phyloP scores from a whole-genome alignment of 2,329 filamentous ascomycete genomes.

The Cercospora sesami region DNA sequence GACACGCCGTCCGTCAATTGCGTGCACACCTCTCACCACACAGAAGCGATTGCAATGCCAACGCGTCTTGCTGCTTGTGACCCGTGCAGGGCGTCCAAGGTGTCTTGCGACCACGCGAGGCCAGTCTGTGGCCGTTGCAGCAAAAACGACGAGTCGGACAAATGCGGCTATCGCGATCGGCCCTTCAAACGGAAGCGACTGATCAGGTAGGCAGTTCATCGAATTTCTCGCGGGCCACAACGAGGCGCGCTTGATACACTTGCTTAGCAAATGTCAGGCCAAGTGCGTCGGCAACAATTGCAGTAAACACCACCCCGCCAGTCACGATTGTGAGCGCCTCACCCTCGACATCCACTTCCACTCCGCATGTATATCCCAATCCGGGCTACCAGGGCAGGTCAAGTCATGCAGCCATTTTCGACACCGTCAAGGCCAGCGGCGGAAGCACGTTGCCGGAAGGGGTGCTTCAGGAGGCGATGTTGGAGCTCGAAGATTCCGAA shows the following conservation, averaged over 20 bases:
- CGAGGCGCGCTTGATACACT: background rate
- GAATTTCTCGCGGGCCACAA: background rate
- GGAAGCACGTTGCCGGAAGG: slow-evolving; percentile 4
- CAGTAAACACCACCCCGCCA: slow-evolving; percentile 11
- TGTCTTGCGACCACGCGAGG: slow-evolving; percentile 35
- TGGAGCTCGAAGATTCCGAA: slow-evolving; percentile 25
- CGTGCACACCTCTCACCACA: background rate
- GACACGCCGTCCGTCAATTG: background rate
- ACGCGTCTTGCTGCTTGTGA: slow-evolving; percentile 34
- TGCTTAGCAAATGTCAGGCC: background rate
- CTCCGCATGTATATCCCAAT: slow-evolving; percentile 37
- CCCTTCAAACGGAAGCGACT: slow-evolving; percentile 33
- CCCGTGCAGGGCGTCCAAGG: slow-evolving; percentile 35
- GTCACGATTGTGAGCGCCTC: slow-evolving; percentile 14
- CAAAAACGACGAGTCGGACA: slow-evolving; percentile 24
- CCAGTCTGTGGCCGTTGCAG: slow-evolving; percentile 35
- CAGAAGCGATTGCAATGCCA: slow-evolving; percentile 13
- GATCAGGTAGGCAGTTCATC: background rate
- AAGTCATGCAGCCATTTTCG: slow-evolving; percentile 39
- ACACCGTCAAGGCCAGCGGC: slow-evolving; percentile 33
- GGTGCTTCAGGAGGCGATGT: slow-evolving; percentile 2
- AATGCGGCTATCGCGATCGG: slow-evolving; percentile 34
- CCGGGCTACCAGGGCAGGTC: slow-evolving; percentile 39
- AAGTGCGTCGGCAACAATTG: background rate
- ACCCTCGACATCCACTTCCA: slow-evolving; percentile 15